phyloP scores from a whole-genome alignment of 129 eudicot genomes.

The Rutidosis leptorrhynchoides region DNA sequence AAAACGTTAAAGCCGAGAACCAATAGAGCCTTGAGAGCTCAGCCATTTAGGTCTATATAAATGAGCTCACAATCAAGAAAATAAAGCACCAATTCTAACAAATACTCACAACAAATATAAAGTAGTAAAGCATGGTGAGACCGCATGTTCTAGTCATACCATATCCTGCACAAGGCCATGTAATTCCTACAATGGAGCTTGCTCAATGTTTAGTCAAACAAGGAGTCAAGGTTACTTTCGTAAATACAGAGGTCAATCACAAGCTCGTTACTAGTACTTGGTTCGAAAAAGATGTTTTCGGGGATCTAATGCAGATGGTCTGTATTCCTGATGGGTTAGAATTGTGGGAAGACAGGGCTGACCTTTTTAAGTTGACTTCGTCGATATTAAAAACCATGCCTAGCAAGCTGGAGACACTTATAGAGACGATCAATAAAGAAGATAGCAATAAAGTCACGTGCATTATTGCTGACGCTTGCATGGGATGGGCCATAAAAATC shows the following conservation, averaged over 20 bases:
- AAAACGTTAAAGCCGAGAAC: neutral
- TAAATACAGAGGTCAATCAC: constrained; percentile 45
- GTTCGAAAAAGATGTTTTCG: constrained; percentile 5
- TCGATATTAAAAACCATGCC: constrained; percentile 30
- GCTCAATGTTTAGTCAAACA: constrained; percentile 20
- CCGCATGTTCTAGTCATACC: constrained; percentile 43
- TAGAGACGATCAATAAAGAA: constrained; percentile 27
- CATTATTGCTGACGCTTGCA: constrained; percentile 35
- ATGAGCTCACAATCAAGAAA: neutral
- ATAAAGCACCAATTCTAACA: neutral
- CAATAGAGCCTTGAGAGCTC: neutral
- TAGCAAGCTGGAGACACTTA: constrained; percentile 25
- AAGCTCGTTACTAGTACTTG: constrained; percentile 19
- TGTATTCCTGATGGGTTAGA: constrained; percentile 34
- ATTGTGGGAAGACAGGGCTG: constrained; percentile 37
- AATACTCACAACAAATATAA: neutral
- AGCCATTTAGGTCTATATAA: neutral
- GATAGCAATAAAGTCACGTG: constrained; percentile 29
- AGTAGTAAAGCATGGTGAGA: neutral
- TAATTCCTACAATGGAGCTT: constrained; percentile 50
- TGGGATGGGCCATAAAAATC: constrained; percentile 40
- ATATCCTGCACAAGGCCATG: constrained; percentile 61
- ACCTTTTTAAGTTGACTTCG: constrained; percentile 18
- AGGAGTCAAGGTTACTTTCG: constrained; percentile 34
- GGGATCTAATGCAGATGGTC: constrained; percentile 20